A percentile compares a stretch with the other conserved stretches of the same genome.
Evolutionary conservation across 257 asterid genomes (phyloP).

Genomic region (Capsicum pubescens): DNA sequence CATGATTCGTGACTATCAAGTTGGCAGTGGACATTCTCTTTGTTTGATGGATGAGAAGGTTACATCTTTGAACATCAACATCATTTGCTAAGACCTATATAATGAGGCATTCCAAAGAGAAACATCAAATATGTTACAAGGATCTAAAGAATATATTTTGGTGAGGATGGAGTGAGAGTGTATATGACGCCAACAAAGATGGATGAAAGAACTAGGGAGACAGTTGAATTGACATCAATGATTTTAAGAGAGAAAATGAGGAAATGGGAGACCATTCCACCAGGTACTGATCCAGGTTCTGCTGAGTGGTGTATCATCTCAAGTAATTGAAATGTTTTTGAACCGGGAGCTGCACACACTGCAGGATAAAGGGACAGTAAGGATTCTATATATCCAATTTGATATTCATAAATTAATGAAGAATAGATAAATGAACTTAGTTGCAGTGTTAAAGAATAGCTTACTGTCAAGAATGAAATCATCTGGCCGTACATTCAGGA

Average conservation of each 20-base stretch:
- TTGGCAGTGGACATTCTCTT: constrained; percentile 99
- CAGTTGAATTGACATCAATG: constrained; percentile 33
- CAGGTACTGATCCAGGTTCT: constrained; percentile 79
- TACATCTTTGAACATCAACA: constrained; percentile 93
- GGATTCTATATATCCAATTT: constrained; percentile 29
- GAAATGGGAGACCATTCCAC: constrained; percentile 70
- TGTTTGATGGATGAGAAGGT: constrained; percentile 99
- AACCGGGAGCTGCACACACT: constrained; percentile 99
- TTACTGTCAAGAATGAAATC: constrained; percentile 98
- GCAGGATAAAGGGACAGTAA: constrained; percentile 46
- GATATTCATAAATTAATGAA: constrained; percentile 12
- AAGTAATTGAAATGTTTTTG: constrained; percentile 94
- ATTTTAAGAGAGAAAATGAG: constrained; percentile 21
- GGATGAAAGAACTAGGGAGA: constrained; percentile 25
- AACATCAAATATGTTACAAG: constrained; percentile 25
- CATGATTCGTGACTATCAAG: constrained; percentile 96
- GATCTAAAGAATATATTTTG: neutral
- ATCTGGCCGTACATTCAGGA: constrained; percentile 87
- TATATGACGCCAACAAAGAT: neutral
- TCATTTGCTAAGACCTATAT: constrained; percentile 92
- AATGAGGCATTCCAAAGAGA: constrained; percentile 32
- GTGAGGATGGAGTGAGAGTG: constrained; percentile 3
- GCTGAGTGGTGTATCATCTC: constrained; percentile 89
- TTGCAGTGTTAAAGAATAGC: constrained; percentile 38
- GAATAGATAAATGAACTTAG: constrained; percentile 21